Conservation (phyloP, 805 yeast species). For the Ogataea thermomethanolica region DNA sequence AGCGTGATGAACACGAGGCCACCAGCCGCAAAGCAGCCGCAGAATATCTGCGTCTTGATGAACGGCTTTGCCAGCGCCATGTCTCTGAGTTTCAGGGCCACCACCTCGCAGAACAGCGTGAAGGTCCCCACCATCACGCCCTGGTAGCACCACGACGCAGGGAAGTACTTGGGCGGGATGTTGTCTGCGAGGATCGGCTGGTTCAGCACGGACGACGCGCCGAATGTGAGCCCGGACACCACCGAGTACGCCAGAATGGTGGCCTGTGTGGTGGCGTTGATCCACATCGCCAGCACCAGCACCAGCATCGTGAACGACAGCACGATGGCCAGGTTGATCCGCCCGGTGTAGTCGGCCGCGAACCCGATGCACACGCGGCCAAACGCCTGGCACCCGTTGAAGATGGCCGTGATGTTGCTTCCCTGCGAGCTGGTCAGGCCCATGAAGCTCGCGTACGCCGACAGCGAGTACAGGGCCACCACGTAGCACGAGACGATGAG, state of each 20-base stretch:
- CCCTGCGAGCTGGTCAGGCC: constrained; percentile 47
- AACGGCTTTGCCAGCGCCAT: constrained; percentile 38
- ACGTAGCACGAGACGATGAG: constrained; percentile 40
- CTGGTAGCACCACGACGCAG: constrained; percentile 31
- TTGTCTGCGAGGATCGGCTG: constrained; percentile 32
- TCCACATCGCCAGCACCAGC: constrained; percentile 47
- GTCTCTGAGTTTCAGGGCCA: constrained; percentile 28
- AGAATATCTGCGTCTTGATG: constrained; percentile 56
- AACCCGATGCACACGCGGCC: constrained; percentile 50
- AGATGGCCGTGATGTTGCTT: constrained; percentile 43
- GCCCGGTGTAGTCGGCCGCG: constrained; percentile 43
- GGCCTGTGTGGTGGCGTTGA: constrained; percentile 30
- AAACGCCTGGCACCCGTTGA: constrained; percentile 45
- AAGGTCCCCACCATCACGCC: constrained; percentile 30
- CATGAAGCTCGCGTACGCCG: constrained; percentile 44
- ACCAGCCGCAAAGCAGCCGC: constrained; percentile 50
- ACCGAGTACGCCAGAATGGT: constrained; percentile 37
- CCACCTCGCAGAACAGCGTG: constrained; percentile 29
- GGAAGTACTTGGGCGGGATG: constrained; percentile 25
- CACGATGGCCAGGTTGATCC: constrained; percentile 41
- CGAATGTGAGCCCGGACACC: constrained; percentile 43
- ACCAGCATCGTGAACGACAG: constrained; percentile 35
- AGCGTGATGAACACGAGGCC: constrained; percentile 40
- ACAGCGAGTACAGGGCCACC: constrained; percentile 43
- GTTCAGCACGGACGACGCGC: constrained; percentile 37